Conservation (phyloP, 176 grass and related monocot genomes). For the Neostapfia colusana region DNA sequence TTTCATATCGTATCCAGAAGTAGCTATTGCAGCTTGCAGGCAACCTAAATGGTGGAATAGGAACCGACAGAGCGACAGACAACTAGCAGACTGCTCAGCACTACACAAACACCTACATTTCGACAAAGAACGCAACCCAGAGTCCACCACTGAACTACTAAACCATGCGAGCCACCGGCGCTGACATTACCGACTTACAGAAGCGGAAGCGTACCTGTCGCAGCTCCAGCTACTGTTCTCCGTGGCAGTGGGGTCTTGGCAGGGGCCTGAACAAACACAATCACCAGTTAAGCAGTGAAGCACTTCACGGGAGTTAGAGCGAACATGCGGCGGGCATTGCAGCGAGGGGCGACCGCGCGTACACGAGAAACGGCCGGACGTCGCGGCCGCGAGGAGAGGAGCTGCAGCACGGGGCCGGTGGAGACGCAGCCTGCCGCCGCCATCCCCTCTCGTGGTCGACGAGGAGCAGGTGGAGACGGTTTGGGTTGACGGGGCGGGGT, state of each 20-base stretch:
- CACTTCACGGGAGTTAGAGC: not conserved
- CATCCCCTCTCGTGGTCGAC: constrained; percentile 30
- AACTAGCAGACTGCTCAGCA: not conserved
- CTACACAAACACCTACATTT: constrained; percentile 14
- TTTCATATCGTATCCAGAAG: not conserved
- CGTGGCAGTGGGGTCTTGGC: not conserved
- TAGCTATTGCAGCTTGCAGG: not conserved
- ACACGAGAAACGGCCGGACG: not conserved
- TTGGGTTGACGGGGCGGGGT: constrained; percentile 9
- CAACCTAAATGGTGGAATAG: not conserved
- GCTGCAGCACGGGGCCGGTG: not conserved
- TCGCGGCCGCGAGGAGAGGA: constrained; percentile 24
- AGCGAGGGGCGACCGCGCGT: not conserved
- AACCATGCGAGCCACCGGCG: not conserved
- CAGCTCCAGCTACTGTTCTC: constrained; percentile 13
- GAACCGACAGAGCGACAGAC: not conserved
- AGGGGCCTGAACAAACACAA: constrained; percentile 29
- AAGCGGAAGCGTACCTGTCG: constrained; percentile 20
- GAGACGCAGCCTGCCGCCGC: constrained; percentile 39
- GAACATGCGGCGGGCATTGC: constrained; percentile 17
- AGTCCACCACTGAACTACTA: not conserved
- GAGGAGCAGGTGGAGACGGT: constrained; percentile 10
- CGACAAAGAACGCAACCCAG: not conserved
- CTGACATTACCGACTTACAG: not conserved
- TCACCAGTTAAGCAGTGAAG: not conserved